A percentile compares a stretch with the other conserved stretches of the same genome.
phyloP scores from a whole-genome alignment of 352 stramenopile species.

The Phytophthora pluvialis region DNA sequence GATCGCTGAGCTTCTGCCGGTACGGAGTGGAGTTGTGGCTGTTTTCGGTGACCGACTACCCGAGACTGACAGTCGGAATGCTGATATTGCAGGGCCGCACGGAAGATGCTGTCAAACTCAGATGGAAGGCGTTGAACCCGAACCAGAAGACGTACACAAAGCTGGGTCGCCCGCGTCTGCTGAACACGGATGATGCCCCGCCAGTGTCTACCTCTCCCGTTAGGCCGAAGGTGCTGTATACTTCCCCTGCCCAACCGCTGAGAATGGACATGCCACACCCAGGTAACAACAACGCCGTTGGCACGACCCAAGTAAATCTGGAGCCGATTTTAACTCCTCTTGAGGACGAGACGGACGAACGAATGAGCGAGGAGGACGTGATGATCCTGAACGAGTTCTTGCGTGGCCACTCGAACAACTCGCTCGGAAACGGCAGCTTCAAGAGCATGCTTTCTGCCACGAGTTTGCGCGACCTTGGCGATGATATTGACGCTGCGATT shows the following conservation, averaged over 20 bases:
- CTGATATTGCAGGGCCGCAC: slow-evolving; percentile 56
- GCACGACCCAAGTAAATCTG: slow-evolving; percentile 31
- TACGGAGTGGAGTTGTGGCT: slow-evolving; percentile 17
- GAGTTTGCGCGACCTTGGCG: slow-evolving; percentile 34
- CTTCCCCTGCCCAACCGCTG: slow-evolving; percentile 3
- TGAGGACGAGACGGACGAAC: slow-evolving; percentile 51
- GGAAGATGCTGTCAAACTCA: slow-evolving; percentile 82
- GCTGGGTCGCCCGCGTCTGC: slow-evolving; percentile 68
- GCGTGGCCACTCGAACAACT: slow-evolving; percentile 56
- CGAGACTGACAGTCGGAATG: background rate
- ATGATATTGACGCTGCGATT: slow-evolving; percentile 47
- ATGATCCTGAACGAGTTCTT: slow-evolving; percentile 71
- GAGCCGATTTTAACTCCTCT: slow-evolving; percentile 54
- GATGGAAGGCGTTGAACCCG: slow-evolving; percentile 85
- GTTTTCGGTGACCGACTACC: background rate
- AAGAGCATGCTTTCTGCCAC: slow-evolving; percentile 48
- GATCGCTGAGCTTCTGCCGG: slow-evolving; percentile 82
- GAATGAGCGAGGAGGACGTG: slow-evolving; percentile 64
- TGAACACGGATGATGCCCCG: slow-evolving; percentile 54
- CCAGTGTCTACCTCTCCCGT: slow-evolving; percentile 40
- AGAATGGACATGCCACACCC: slow-evolving; percentile 24
- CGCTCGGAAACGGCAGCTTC: slow-evolving; percentile 44
- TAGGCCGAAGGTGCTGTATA: slow-evolving; percentile 25
- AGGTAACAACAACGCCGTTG: slow-evolving; percentile 13
- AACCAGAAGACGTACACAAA: slow-evolving; percentile 82